Base-by-base conservation (phyloP, 495 filamentous ascomycete species). In the Penicillium canariense region DNA sequence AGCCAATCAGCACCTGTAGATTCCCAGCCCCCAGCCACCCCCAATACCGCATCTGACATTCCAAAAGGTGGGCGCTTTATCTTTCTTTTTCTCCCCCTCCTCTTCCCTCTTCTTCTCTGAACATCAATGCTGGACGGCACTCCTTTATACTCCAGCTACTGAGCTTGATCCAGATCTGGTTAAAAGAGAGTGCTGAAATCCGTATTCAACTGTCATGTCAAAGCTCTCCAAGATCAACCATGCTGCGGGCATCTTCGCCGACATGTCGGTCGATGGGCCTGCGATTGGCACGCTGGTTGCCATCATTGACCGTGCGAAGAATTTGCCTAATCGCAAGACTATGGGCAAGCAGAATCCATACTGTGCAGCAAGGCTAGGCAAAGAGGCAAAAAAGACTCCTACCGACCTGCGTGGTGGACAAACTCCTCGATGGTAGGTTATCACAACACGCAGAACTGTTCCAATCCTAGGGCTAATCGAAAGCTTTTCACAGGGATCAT, bases 281-380 rank as follows among this genome's bases (percentile, higher is more conserved):
- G 83, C 91, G 35, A 96, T 97, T 67, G 94, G 94, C 34, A 97
- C 91, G 0, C 77, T 99, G 59, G 90, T 99, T 40, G 80, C 91
- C 34, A 84, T 99, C 56, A 80, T 99, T 56, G 95, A 99, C 70
- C 82, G 89, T 42, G 90, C 88, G 7, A 97, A 95, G 81, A 99
- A 99, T 67, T 77, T 99, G 50, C 94, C 95, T 35, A 99, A 97
- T 70, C 77, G 90, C 55, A 93, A 93, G 77, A 90, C 90, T 2
- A 96, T 97, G 79, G 93, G 95, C 50, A 99, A 99, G 75, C 94
- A 99, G 74, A 91, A 97, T 68, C 92, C 95, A 6, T 99, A 97
- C 67, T 96, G 91, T 72, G 93, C 95, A 42, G 91, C 89, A 31
- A 81, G 94, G 39, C 72, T 99, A 27, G 94, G 93, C 9, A 99